Base-by-base conservation (phyloP, 139 green algal species). In the Tetraselmis chui region DNA sequence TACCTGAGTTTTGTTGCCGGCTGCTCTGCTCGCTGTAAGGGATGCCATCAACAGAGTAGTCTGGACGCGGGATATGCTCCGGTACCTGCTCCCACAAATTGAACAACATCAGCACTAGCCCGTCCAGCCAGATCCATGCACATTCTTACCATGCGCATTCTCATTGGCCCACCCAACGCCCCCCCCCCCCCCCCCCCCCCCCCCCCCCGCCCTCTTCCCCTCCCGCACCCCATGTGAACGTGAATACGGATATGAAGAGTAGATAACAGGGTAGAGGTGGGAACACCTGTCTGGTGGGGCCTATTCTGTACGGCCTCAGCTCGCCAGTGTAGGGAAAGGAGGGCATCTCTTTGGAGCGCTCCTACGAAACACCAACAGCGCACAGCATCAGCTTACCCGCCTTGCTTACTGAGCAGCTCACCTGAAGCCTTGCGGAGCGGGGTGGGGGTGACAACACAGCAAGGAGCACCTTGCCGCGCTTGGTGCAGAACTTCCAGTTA, bases 251-350 rank as follows among this genome's bases (percentile, higher is more conserved):
- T n/a, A n/a, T n/a, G n/a, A n/a, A n/a, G n/a, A n/a, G n/a, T n/a
- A n/a, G n/a, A 32, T 67, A 18, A 5, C 45, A 18, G 32, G 31
- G 29, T 83, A n/a, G n/a, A n/a, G 5, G 45, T 18, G 11, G 45
- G 32, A 30, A 27, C 84, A 97, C 94, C 84, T 87, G 59, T 2
- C 95, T 85, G 23, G 30, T 81, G 0, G 93, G 94, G 2, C 88
- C 87, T 25, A 98, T 93, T 5, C 84, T 83, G 30, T 89, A 81
- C 0, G 96, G 96, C 77, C 96, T 83, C 59, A 99, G 88, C 1
- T 82, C 30, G 0, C 96, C 96, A 23, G 95, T 98, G 93, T 94
- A 99, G 23, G 85, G 79, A 80, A 95, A 99, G 27, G 86, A 28
- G 0, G 96, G 96, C 85, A 95, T 91, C 2, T 78, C 86, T 2